Evolutionary conservation across 2,329 filamentous ascomycete species (phyloP).

Genomic region (Zymoseptoria tritici): DNA sequence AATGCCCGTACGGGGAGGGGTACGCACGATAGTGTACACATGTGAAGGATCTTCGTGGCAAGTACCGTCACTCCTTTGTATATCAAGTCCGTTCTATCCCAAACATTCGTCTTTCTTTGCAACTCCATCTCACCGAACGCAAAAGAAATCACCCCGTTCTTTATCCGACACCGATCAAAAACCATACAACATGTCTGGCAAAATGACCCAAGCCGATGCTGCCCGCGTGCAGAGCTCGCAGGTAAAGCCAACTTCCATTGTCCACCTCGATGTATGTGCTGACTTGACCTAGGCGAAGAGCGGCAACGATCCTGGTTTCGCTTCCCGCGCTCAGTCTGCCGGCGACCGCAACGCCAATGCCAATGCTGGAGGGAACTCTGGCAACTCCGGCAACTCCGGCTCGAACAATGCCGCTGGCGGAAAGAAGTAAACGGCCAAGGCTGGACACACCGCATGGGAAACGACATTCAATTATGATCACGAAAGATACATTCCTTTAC

Average conservation of each 20-base stretch:
- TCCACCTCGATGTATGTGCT: not conserved
- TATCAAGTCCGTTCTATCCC: too few species aligned
- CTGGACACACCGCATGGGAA: not conserved
- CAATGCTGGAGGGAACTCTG: slow-evolving; percentile 1
- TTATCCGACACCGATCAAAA: not conserved
- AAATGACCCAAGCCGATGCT: slow-evolving; percentile 10
- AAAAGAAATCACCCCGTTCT: not conserved
- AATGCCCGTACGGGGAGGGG: too few species aligned
- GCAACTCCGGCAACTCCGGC: not conserved
- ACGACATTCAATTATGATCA: not conserved
- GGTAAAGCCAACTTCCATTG: not conserved
- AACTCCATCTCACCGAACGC: not conserved
- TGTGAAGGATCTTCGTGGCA: too few species aligned
- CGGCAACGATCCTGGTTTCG: slow-evolving; percentile 12
- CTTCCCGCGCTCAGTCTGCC: slow-evolving; percentile 12
- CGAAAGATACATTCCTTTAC: not conserved
- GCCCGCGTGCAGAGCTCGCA: slow-evolving; percentile 9
- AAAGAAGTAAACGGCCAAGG: not conserved
- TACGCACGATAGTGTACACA: too few species aligned
- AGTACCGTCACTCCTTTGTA: too few species aligned
- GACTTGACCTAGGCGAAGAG: slow-evolving; percentile 8
- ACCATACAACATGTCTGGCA: slow-evolving; percentile 1
- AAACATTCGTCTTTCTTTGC: not conserved
- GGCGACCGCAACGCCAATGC: slow-evolving; percentile 25
- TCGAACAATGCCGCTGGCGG: not conserved